phyloP scores from a whole-genome alignment of 1,284 basidiomycete genomes.

The Melampsora larici-populina region DNA sequence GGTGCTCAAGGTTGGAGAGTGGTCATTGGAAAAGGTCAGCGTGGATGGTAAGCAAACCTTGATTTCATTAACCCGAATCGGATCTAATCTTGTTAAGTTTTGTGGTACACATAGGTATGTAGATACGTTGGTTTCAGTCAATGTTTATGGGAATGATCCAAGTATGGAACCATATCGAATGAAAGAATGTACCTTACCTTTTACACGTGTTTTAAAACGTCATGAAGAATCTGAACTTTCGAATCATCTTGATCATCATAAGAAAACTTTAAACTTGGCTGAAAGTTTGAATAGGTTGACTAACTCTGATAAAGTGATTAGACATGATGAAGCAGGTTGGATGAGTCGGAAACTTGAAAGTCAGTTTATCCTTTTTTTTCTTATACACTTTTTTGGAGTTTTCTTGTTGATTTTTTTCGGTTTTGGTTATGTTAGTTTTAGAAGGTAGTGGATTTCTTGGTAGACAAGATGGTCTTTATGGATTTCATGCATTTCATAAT shows the following conservation, averaged over 20 bases:
- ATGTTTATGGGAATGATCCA: not conserved
- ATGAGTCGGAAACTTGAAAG: slow-evolving; percentile 37
- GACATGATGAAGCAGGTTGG: slow-evolving; percentile 30
- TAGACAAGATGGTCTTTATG: slow-evolving; percentile 32
- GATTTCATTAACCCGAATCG: not conserved
- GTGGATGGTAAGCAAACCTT: slow-evolving; percentile 19
- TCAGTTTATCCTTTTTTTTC: not conserved
- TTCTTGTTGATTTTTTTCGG: not conserved
- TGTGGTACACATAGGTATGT: slow-evolving; percentile 16
- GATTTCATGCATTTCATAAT: slow-evolving; percentile 16
- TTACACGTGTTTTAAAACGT: not conserved
- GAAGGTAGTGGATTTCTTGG: slow-evolving; percentile 27
- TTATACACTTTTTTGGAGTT: not conserved
- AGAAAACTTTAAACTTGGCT: not conserved
- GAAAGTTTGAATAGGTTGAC: slow-evolving; percentile 13
- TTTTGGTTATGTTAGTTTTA: slow-evolving; percentile 11
- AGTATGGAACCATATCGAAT: not conserved
- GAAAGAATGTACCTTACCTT: not conserved
- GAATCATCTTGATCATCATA: not conserved
- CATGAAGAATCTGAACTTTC: not conserved
- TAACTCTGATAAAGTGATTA: slow-evolving; percentile 10
- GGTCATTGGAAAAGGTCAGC: slow-evolving; percentile 17
- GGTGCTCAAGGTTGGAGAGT: slow-evolving; percentile 26
- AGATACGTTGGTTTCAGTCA: slow-evolving; percentile 3
- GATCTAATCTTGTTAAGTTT: not conserved